Base-by-base conservation (phyloP, 352 stramenopile species). In the Phytophthora niederhauseri region DNA sequence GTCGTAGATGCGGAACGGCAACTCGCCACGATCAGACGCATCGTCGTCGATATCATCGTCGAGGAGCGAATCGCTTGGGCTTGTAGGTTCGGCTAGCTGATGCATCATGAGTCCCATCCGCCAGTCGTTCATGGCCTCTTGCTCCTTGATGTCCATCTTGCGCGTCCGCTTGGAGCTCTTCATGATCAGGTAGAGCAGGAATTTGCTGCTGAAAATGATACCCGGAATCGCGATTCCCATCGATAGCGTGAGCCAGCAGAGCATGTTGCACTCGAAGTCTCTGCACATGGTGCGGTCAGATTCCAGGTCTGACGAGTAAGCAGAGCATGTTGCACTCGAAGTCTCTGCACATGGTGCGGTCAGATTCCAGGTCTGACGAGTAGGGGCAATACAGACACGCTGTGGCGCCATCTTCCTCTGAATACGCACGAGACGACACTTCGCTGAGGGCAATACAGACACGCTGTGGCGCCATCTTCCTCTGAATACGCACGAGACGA, bases 101-200 rank as follows among this genome's bases (percentile, higher is more conserved):
- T 81, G 79, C 68, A 89, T 81, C 69, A 92, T 81, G 19, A 89
- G 68, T 11, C 78, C 84, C 71, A 92, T 84, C 12, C 84, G 72
- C 84, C 84, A 92, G 53, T 84, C 80, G 20, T 85, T 87, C 78
- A 89, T 82, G 24, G 84, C 73, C 45, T 92, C 84, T 65, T 87
- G 78, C 57, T 92, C 78, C 30, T 81, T 80, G 17, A 84, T 70
- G 51, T 85, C 74, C 61, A 85, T 70, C 36, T 71, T 78, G 19
- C 74, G 68, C 48, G 76, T 72, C 0, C 73, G 63, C 49, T 78
- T 76, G 19, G 75, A 84, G 34, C 70, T 77, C 31, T 79, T 81
- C 41, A 74, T 78, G 38, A 83, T 78, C 26, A 81, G 38, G 19
- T 81, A 69, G 1, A 90, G 48, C 36, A 87, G 53, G 6, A 86